phyloP scores from a whole-genome alignment of 1,139 yeast genomes.

The Pichia sorboxylosa region DNA sequence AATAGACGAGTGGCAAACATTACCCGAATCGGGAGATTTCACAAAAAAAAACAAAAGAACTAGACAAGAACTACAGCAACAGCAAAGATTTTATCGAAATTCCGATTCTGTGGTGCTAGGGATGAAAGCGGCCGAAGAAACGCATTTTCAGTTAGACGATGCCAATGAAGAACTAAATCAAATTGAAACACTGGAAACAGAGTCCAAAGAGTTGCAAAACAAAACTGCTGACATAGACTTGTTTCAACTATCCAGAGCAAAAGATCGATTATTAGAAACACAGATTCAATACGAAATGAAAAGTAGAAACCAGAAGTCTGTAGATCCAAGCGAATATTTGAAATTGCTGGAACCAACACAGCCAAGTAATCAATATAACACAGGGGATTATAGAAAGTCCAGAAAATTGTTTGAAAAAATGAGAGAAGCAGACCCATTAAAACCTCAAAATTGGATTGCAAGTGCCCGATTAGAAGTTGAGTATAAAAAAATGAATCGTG shows the following conservation, averaged over 20 bases:
- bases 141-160: constrained; percentile 17
- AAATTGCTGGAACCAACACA: constrained; percentile 7
- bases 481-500: constrained; percentile 43
- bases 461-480: constrained; percentile 71
- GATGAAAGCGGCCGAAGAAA: constrained; percentile 16
- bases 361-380: constrained; percentile 19
- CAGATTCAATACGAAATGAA: constrained; percentile 27
- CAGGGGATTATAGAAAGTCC: constrained; percentile 47
- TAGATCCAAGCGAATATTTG: constrained; percentile 17
- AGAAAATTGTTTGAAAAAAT: constrained; percentile 55
- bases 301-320: not conserved
- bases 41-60: constrained; percentile 70
- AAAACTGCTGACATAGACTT: constrained; percentile 30
- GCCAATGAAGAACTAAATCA: constrained; percentile 18
- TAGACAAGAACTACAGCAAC: constrained; percentile 50
- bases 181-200: constrained; percentile 18
- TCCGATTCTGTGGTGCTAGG: constrained; percentile 57
- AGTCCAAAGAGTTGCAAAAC: not conserved
- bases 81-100: constrained; percentile 66
- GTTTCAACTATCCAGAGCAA: constrained; percentile 39
- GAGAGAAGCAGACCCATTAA: constrained; percentile 60
- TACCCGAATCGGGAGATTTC: constrained; percentile 86
- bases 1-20: constrained; percentile 62
- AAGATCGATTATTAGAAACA: constrained; percentile 38
- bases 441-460: constrained; percentile 79